Evolutionary conservation across 2,329 filamentous ascomycete species (phyloP).

Genomic region (Fusarium acutatum): DNA sequence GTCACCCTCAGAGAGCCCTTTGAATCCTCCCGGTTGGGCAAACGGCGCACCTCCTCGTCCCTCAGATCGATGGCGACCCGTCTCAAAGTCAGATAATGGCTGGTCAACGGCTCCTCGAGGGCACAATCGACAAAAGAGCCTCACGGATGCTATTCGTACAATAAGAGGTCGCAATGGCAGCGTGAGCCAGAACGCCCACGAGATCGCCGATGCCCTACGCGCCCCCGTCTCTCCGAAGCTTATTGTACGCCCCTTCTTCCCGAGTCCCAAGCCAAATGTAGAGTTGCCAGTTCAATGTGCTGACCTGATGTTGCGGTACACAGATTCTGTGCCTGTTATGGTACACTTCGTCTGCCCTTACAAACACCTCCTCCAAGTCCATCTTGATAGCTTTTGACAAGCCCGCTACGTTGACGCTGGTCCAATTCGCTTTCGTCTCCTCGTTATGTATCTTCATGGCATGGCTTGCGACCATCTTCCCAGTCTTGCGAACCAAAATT

Average conservation of each 20-base stretch:
- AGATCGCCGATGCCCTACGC: conserved; percentile 89
- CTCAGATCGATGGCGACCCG: conserved; percentile 43
- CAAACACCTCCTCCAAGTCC: conserved; percentile 97
- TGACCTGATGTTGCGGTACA: conserved; percentile 42
- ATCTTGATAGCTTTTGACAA: conserved; percentile 92
- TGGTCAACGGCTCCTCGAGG: conserved; percentile 51
- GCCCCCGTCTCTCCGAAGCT: conserved; percentile 89
- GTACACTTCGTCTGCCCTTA: conserved; percentile 95
- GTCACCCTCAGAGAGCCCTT: conserved; percentile 41
- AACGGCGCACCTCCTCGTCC: conserved; percentile 43
- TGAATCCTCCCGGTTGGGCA: conserved; percentile 38
- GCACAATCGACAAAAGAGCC: conserved; percentile 82
- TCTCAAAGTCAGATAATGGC: conserved; percentile 39
- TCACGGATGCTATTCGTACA: conserved; percentile 85
- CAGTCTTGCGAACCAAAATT: conserved; percentile 73
- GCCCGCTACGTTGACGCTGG: conserved; percentile 87
- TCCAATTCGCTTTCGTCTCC: conserved; percentile 94
- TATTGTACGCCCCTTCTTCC: conserved; percentile 66
- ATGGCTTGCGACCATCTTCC: conserved; percentile 77
- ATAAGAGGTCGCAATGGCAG: conserved; percentile 84
- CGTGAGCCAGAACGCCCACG: conserved; percentile 90
- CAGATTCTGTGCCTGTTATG: conserved; percentile 87
- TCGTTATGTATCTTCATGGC: conserved; percentile 85
- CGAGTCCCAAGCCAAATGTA: conserved; percentile 7
- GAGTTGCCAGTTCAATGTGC: conserved; percentile 19